Base-by-base conservation (phyloP, 768 basidiomycete genomes). In the Hypholoma sublateritium region DNA sequence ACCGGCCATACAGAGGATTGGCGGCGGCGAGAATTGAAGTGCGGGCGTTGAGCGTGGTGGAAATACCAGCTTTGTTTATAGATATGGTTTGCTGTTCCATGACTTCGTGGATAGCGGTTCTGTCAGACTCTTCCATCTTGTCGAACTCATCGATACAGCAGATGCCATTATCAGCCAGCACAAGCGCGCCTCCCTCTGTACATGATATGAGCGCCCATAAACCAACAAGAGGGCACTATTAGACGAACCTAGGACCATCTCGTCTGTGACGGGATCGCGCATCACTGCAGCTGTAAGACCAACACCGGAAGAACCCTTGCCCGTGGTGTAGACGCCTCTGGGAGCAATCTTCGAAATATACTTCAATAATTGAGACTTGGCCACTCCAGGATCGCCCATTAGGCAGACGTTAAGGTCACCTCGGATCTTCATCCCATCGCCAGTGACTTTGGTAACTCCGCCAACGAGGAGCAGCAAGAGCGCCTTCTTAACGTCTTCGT, bases 81-180 rank as follows among this genome's bases (percentile, higher is more conserved):
- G 96, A 98, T 55, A 99, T 98, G 0, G 97, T 99, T 75, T 99
- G 97, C 72, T 98, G 97, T 74, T 98, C 96, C 97, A 99, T 99
- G 58, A 99, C 97, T 81, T 99, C 97, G 75, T 99, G 97, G 59
- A 99, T 98, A 13, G 97, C 93, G 2, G 97, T 98, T 63, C 97
- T 81, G 71, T 98, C 97, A 0, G 93, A 72, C 74, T 99, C 97
- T 63, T 98, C 97, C 97, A 99, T 99, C 72, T 99, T 98, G 77
- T 99, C 97, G 68, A 99, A 99, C 70, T 99, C 97, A 63, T 99
- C 97, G 60, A 99, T 99, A 72, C 96, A 98, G 77, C 95, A 98
- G 67, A 99, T 99, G 25, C 97, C 97, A 62, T 99, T 99, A 72
- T 99, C 97, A 11, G 97, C 96, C 46, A 99, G 84, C 14, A 99